A percentile compares a stretch with the other conserved stretches of the same genome.
Evolutionary conservation across 306 rosid genomes (phyloP).

Genomic region (Rubus idaeus): DNA sequence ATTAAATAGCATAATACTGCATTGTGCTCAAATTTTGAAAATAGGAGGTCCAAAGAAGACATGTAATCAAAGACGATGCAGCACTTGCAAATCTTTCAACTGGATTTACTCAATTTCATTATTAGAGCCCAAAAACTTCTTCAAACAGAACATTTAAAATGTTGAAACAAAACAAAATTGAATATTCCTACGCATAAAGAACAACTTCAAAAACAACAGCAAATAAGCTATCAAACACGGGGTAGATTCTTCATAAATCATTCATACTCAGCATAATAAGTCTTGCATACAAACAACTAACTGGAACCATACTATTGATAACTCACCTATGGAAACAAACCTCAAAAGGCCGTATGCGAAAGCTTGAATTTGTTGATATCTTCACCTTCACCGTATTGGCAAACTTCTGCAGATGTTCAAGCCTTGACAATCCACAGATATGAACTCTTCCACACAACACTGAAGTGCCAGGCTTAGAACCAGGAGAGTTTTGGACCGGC

Average conservation of each 20-base stretch:
- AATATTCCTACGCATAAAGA: not conserved
- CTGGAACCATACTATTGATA: not conserved
- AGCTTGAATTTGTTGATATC: constrained; percentile 41
- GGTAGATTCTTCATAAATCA: not conserved
- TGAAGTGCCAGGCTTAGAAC: constrained; percentile 56
- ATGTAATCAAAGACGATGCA: not conserved
- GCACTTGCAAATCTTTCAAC: not conserved
- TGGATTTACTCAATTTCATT: not conserved
- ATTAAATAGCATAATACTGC: not conserved
- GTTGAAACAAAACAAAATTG: too few species aligned
- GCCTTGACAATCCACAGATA: constrained; percentile 62
- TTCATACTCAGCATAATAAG: constrained; percentile 7
- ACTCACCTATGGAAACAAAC: constrained; percentile 90
- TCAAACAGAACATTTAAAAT: not conserved
- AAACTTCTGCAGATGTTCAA: constrained; percentile 56
- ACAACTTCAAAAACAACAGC: not conserved
- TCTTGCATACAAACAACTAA: not conserved
- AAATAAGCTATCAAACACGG: not conserved
- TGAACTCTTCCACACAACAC: constrained; percentile 67
- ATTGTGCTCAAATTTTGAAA: not conserved
- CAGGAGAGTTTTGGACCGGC: constrained; percentile 61
- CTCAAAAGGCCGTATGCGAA: constrained; percentile 45
- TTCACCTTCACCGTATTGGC: constrained; percentile 65
- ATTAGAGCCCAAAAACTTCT: not conserved
- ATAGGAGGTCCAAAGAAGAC: not conserved